A percentile compares a stretch with the other conserved stretches of the same genome.
phyloP scores from a whole-genome alignment of 345 rosid genomes.

The Gynandropsis gynandra region DNA sequence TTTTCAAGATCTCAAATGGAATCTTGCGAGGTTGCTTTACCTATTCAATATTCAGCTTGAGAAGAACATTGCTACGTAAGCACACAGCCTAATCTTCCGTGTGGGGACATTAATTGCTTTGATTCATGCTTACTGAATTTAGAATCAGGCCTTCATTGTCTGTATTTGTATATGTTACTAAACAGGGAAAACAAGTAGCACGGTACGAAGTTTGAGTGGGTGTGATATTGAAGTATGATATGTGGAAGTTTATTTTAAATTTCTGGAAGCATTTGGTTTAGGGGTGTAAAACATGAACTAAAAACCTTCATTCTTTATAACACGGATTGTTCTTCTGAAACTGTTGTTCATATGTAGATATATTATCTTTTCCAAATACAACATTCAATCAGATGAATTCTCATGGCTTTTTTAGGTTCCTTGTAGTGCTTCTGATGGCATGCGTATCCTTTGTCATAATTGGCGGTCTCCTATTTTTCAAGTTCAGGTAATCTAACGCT shows the following conservation, averaged over 20 bases:
- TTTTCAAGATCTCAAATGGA: conserved; percentile 64
- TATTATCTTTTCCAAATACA: background rate
- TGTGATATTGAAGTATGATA: conserved; percentile 11
- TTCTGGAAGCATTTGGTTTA: no score
- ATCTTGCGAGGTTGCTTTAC: conserved; percentile 57
- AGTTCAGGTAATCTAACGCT: conserved; percentile 49
- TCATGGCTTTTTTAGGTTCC: conserved; percentile 48
- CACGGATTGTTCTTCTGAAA: no score
- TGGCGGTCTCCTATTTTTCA: conserved; percentile 79
- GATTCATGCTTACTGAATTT: background rate
- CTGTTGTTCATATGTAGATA: conserved; percentile 2
- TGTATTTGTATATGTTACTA: conserved; percentile 2
- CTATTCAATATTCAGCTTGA: conserved; percentile 83
- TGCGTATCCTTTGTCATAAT: conserved; percentile 80
- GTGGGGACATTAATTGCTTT: background rate
- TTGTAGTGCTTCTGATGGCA: conserved; percentile 63
- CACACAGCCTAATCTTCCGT: conserved; percentile 12
- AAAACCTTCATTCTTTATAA: no score
- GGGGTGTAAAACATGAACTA: no score
- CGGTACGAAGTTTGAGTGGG: background rate
- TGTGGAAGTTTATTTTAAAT: no score
- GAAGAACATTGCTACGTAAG: conserved; percentile 91
- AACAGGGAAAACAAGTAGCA: background rate
- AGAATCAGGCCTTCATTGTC: background rate
- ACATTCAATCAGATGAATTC: conserved; percentile 15